Base-by-base conservation (phyloP, 2,329 filamentous ascomycete species). In the Colletotrichum neosansevieriae region DNA sequence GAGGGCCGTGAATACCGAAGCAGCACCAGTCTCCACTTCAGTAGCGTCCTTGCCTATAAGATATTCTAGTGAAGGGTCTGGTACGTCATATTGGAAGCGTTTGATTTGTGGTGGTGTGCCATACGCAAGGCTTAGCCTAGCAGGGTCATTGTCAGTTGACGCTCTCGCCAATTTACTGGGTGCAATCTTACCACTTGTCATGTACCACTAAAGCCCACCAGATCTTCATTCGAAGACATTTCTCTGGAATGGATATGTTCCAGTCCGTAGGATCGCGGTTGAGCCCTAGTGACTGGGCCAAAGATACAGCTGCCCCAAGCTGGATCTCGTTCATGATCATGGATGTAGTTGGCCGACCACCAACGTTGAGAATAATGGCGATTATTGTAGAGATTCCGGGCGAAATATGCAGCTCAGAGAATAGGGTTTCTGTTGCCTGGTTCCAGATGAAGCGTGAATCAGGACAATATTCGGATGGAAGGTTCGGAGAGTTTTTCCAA, bases 401-500 rank as follows among this genome's bases (percentile, higher is more conserved):
- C 0, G 85, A 85, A 2, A 87, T 82, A 51, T 88, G 84, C 6
- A 89, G 83, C 63, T 90, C 88, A 0, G 84, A 87, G 68, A 89
- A 87, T 3, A 89, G 79, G 0, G 88, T 86, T 60, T 87, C 86
- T 15, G 84, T 86, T 4, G 87, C 87, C 65, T 89, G 82, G 67
- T 90, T 90, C 82, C 89, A 89, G 10, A 88, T 84, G 73, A 88
- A 90, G 32, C 87, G 83, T 50, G 82, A 80, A 72, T 91, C 88
- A 0, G 88, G 88, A 58, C 84, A 81, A 4, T 83, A 82, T 63
- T 86, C 82, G 5, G 76, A 76, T 6, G 79, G 77, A 6, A 85
- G 73, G 4, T 80, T 76, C 0, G 79, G 79, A 1, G 82, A 83
- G 54, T 82, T 81, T 36, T 82, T 81, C 88, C 88, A 91, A 71